A percentile compares a stretch with the other conserved stretches of the same genome.
Conservation (phyloP, 2,329 filamentous ascomycete genomes). For the Keithomyces neogunnii region DNA sequence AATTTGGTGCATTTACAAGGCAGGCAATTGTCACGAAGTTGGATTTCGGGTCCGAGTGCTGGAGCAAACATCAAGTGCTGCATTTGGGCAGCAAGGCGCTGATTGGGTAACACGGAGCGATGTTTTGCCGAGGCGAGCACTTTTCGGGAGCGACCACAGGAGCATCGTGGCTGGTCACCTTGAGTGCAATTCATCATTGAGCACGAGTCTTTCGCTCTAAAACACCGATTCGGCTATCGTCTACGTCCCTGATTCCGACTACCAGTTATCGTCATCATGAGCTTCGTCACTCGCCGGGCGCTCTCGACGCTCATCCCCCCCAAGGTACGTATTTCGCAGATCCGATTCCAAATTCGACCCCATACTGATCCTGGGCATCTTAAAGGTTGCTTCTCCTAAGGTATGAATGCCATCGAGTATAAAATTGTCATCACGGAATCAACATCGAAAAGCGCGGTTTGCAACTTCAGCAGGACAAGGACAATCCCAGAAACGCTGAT, state of each 20-base stretch:
- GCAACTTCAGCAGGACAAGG: not conserved
- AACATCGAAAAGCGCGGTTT: not conserved
- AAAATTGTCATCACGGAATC: not conserved
- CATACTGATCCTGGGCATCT: conserved; percentile 12
- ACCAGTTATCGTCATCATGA: conserved; percentile 59
- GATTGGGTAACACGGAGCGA: conserved; percentile 36
- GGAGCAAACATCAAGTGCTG: not conserved
- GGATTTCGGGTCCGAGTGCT: conserved; percentile 11
- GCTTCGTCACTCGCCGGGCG: conserved; percentile 81
- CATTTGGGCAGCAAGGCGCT: conserved; percentile 18
- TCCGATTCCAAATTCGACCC: conserved; percentile 2
- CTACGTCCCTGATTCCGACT: conserved; percentile 12
- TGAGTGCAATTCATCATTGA: conserved; percentile 24
- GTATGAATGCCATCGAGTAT: conserved; percentile 36
- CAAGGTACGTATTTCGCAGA: conserved; percentile 61
- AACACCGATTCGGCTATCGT: conserved; percentile 19
- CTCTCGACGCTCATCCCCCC: conserved; percentile 98
- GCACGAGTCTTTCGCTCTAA: conserved; percentile 21
- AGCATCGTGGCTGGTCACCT: conserved; percentile 16
- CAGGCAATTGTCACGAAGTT: conserved; percentile 1
- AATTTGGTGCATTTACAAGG: conserved; percentile 20
- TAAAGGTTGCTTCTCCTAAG: conserved; percentile 71
- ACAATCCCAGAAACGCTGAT: not conserved
- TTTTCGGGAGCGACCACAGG: conserved; percentile 33
- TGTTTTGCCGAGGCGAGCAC: conserved; percentile 39